phyloP scores from a whole-genome alignment of 2,329 filamentous ascomycete genomes.

The Ophiostoma tasmaniense region DNA sequence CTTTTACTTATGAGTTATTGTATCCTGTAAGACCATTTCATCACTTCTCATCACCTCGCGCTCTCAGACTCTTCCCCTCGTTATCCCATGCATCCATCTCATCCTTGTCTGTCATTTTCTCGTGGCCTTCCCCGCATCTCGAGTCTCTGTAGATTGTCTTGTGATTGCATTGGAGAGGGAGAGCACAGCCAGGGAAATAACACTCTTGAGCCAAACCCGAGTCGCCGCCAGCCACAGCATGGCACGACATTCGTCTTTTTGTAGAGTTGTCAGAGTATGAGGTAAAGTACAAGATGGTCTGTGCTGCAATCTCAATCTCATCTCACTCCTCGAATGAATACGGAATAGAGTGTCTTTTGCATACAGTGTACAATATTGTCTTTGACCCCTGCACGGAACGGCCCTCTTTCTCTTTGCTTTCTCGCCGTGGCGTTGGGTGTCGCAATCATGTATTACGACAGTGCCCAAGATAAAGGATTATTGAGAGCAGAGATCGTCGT shows the following conservation, averaged over 20 bases:
- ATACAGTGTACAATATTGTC: neutral
- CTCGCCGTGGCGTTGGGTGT: constrained; percentile 1
- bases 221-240: neutral
- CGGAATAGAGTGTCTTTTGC: neutral
- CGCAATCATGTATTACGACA: neutral
- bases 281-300: too few relatives aligned
- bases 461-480: neutral
- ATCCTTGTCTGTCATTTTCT: constrained; percentile 3
- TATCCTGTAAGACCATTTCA: neutral
- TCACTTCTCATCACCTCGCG: neutral
- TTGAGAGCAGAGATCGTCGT: neutral
- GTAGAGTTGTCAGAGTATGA: too few relatives aligned
- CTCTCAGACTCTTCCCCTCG: neutral
- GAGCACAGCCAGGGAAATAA: too few relatives aligned
- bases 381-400: constrained; percentile 1
- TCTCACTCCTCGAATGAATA: neutral
- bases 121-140: neutral
- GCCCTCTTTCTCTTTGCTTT: neutral
- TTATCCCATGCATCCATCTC: neutral
- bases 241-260: neutral
- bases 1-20: neutral
- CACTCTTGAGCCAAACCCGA: neutral
- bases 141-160: neutral
- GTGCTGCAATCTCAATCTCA: neutral
- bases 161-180: too few relatives aligned